Percentiles rank a stretch among this genome's conserved stretches.
phyloP scores from a whole-genome alignment of 495 filamentous ascomycete species.

The Xylaria cubensis region DNA sequence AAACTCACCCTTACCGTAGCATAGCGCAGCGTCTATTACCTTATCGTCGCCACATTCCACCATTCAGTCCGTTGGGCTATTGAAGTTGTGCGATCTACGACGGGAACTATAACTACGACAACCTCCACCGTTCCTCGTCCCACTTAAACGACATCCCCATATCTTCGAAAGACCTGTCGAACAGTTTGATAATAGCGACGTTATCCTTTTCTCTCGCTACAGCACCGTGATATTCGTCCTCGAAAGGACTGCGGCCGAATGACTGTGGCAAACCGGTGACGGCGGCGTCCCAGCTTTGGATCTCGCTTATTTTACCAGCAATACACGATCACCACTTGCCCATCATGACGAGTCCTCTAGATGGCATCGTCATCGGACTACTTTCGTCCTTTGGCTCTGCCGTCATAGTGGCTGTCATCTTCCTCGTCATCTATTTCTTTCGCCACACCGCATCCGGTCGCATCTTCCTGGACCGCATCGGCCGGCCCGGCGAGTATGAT shows the following conservation, averaged over 20 bases:
- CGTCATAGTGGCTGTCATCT: constrained; percentile 77
- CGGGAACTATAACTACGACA: background rate
- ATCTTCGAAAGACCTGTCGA: constrained; percentile 15
- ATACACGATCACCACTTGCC: constrained; percentile 15
- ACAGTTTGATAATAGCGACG: constrained; percentile 2
- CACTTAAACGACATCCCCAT: constrained; percentile 14
- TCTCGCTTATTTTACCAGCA: constrained; percentile 28
- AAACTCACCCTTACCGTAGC: background rate
- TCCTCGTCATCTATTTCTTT: constrained; percentile 92
- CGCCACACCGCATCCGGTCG: constrained; percentile 85
- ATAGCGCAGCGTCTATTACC: constrained; percentile 6
- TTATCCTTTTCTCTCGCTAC: constrained; percentile 20
- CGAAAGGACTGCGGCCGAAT: constrained; percentile 40
- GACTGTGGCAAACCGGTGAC: constrained; percentile 40
- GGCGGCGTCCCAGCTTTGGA: constrained; percentile 37
- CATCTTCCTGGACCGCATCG: constrained; percentile 93
- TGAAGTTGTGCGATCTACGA: background rate
- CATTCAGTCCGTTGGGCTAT: background rate
- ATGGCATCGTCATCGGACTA: constrained; percentile 93
- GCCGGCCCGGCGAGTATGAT: constrained; percentile 93
- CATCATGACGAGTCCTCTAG: constrained; percentile 47
- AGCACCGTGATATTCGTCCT: constrained; percentile 39
- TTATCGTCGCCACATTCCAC: constrained; percentile 27
- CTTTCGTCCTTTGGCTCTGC: constrained; percentile 97
- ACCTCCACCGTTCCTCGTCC: background rate